Evolutionary conservation across 2,329 filamentous ascomycete species (phyloP), one percentile per base, ranked within the genome.

Genomic region (Phialophora tarda): DNA sequence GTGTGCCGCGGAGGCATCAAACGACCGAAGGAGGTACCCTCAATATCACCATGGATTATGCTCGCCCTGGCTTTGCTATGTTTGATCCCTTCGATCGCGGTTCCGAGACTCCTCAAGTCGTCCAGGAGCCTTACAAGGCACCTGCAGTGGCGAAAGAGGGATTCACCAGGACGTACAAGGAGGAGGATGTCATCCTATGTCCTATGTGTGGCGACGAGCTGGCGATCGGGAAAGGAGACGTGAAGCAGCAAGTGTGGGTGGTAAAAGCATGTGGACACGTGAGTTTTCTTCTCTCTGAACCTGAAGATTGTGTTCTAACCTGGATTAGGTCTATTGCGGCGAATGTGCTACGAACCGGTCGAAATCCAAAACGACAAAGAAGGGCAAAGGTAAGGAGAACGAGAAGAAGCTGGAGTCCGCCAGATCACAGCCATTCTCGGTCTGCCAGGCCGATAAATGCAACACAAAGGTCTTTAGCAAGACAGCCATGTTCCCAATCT

Each of bases 261-360:
- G 84, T 95, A 41, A 97, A 93, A 78, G 85, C 85, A 59, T 99
- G 95, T 77, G 95, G 95, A 70, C 95, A 99, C 81, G 95, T 98
- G 85, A 78, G 86, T 82, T 51, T 51, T 48, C 44, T 28, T 62
- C 34, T 47, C 38, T 73, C 47, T 28, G 11, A 21, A n/a, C 3
- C 59, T 21, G 34, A 48, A 7, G 4, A 24, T 11, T 11, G 6
- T 53, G n/a, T 55, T 32, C 57, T 70, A 44, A 66, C 63, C 17
- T 11, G n/a, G 12, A 66, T 28, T 54, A 83, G 81, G 81, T 82
- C 12, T 83, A 83, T 65, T 83, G 81, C 71, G 81, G 81, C 50
- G 79, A 79, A 70, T 83, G 81, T 69, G 77, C 79, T 17, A 77
- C 73, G 28, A 77, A 82, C 59, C 77, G 81, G 30, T 75, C 76